Evolutionary conservation across 495 filamentous ascomycete species (phyloP), one percentile per base, ranked within the genome.

Genomic region (Daldinia bambusicola): DNA sequence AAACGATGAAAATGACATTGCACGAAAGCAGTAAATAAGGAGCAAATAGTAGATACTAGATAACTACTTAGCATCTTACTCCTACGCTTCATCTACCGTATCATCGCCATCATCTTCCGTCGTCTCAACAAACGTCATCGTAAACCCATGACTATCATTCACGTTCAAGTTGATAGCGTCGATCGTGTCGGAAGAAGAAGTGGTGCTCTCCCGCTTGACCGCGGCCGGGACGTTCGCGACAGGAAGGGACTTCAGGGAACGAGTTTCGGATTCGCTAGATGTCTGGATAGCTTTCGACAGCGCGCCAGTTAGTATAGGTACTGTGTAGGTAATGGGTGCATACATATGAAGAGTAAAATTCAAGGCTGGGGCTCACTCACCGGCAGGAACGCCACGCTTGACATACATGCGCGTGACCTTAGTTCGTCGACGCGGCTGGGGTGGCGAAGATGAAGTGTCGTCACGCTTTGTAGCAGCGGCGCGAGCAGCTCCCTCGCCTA

Each of bases 361-460:
- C 2, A 2, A 14, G 2, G 30, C 13, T 41, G 4, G 30, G 10
- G 16, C 37, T 22, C 9, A 80, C 82, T 79, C 69, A 84, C 81
- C 73, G 40, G 77, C 77, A 22, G 82, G 81, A 36, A 81, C 75
- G 26, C 83, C 83, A 12, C 82, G 76, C 69, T 80, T 75, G 57
- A 85, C 79, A 53, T 80, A 84, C 82, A 85, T 84, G 53, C 81
- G 84, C 12, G 83, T 85, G 34, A 85, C 82, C 68, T 80, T 83
- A 18, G 82, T 79, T 10, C 79, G 78, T 14, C 77, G 77, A 48
- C 69, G 65, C 10, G 67, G 65, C 7, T 78, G 77, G 36, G 80
- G 58, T 30, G 67, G 65, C 7, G 77, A 76, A 36, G 80, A 60
- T 30, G 70, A 67, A n/a, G 65, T 57, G n/a, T 79, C 76, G 48